phyloP scores from a whole-genome alignment of 2,329 filamentous ascomycete species.

The Xylariales sp. region DNA sequence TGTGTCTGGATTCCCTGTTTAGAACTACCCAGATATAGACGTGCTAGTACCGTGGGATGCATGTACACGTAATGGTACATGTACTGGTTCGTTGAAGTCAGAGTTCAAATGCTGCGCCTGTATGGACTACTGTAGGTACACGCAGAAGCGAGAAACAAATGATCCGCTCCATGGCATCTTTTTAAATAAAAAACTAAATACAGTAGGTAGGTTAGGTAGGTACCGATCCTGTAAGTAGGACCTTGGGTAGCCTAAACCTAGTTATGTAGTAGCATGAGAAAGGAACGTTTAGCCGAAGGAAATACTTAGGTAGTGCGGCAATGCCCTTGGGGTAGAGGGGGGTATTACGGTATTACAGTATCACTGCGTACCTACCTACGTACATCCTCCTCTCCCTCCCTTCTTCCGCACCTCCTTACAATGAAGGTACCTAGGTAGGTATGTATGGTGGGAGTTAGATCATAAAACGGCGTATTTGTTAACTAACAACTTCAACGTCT shows the following conservation, averaged over 20 bases:
- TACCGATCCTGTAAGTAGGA: background rate
- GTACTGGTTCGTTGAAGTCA: background rate
- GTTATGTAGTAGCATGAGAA: constrained; percentile 1
- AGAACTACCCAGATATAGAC: too few species aligned
- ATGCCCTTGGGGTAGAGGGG: background rate
- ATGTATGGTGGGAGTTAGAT: too few species aligned
- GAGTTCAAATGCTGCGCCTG: constrained; percentile 3
- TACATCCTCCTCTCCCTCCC: too few species aligned
- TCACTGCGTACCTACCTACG: too few species aligned
- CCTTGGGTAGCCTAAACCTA: background rate
- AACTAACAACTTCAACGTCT: background rate
- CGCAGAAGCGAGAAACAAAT: constrained; percentile 4
- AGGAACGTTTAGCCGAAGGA: constrained; percentile 22
- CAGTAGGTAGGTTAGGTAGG: too few species aligned
- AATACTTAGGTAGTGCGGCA: constrained; percentile 9
- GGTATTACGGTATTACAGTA: background rate
- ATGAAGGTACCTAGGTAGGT: too few species aligned
- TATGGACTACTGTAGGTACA: constrained; percentile 18
- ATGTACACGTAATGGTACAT: constrained; percentile 10
- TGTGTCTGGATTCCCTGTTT: background rate
- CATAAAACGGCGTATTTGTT: too few species aligned
- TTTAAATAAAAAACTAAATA: background rate
- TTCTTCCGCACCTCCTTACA: background rate
- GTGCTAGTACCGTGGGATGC: background rate
- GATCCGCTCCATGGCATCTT: constrained; percentile 5